phyloP scores from a whole-genome alignment of 2,329 filamentous ascomycete genomes.

The Diaporthe citrichinensis region DNA sequence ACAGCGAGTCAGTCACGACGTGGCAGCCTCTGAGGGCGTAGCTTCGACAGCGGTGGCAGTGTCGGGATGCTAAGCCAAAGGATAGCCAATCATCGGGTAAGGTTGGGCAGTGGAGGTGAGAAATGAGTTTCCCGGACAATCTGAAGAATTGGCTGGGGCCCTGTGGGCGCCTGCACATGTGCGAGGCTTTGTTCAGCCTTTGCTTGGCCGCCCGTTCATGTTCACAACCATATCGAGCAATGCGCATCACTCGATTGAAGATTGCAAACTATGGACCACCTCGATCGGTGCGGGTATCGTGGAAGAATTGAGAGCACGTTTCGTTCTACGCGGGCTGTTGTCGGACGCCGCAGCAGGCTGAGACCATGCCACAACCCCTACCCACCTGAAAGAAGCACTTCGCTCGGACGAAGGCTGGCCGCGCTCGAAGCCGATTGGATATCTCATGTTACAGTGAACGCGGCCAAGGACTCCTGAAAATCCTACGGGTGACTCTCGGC shows the following conservation, averaged over 20 bases:
- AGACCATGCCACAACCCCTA: background rate
- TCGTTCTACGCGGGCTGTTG: no score
- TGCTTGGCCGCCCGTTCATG: background rate
- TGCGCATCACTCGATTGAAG: background rate
- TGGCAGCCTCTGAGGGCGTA: background rate
- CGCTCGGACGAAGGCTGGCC: background rate
- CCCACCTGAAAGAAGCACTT: constrained; percentile 22
- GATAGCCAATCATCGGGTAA: background rate
- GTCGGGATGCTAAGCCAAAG: background rate
- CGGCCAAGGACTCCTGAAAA: background rate
- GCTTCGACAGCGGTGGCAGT: background rate
- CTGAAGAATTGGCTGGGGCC: background rate
- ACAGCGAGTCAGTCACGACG: background rate
- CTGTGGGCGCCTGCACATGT: no score
- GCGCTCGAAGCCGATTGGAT: background rate
- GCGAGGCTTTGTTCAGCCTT: background rate
- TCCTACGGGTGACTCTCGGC: background rate
- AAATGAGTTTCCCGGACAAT: background rate
- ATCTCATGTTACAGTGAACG: background rate
- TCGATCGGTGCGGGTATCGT: background rate
- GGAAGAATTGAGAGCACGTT: background rate
- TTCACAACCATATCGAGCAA: background rate
- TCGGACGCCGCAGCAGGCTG: background rate
- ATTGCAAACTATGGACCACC: no score
- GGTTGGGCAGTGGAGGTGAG: no score